Evolutionary conservation across 257 asterid genomes (phyloP), one percentile per base, ranked within the genome.

Genomic region (Solanum dulcamara): DNA sequence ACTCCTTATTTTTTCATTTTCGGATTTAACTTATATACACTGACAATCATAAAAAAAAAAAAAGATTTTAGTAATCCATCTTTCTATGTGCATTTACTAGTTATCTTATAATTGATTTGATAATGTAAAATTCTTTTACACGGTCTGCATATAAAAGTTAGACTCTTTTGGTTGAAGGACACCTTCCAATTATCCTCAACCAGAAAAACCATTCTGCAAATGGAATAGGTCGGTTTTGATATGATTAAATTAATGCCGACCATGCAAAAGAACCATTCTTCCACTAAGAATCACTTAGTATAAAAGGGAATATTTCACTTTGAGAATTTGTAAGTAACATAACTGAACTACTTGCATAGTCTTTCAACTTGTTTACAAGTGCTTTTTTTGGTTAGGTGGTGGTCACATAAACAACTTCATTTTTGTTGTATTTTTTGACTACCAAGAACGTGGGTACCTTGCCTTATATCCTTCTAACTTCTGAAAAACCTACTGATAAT

Each of bases 391-490:
- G n/a, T 40, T 33, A 91, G 90, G 85, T 86, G 86, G 91, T 89
- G 60, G 89, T 86, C 90, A 90, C 92, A 67, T 57, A 22, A 42
- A 38, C 83, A 66, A 77, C 71, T 84, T 81, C 86, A 40, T 59
- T 77, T 59, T 62, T 72, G 38, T 48, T 35, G 46, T 37, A 85
- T 80, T 30, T 83, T 84, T 87, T 89, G n/a, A 87, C 91, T 89
- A 89, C 93, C 91, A 28, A 17, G 55, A 83, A 86, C 94, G 94
- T 91, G 92, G 93, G 89, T 87, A 22, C 91, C 91, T 88, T 87
- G 64, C 83, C 83, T 79, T 79, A 17, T 48, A 77, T 77, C 83
- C 83, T 51, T 77, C 32, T 10, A 75, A 89, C 85, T 93, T 86
- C 91, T 86, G 85, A 59, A 48, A 84, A 28, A 18, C 89, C 91